phyloP scores from a whole-genome alignment of 2,329 filamentous ascomycete genomes.

The Exophiala sideris region DNA sequence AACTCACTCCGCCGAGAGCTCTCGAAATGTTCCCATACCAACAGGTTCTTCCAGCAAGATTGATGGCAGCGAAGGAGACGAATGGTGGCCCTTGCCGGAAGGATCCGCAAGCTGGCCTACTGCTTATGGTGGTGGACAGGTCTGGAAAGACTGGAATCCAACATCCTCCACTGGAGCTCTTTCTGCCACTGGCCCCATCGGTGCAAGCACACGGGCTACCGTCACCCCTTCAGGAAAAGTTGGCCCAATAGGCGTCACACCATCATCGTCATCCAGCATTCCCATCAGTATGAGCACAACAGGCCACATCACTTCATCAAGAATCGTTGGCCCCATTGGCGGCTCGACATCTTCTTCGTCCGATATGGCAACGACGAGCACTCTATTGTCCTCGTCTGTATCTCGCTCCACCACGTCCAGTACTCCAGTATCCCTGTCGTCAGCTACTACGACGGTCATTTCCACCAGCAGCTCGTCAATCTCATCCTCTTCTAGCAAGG shows the following conservation, averaged over 20 bases:
- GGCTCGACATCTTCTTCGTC: background rate
- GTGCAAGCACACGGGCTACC: background rate
- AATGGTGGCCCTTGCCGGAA: conserved; percentile 2
- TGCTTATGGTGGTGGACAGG: background rate
- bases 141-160: conserved; percentile 3
- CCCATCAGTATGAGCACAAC: background rate
- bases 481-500: background rate
- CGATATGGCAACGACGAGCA: background rate
- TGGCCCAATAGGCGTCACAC: background rate
- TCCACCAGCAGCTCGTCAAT: background rate
- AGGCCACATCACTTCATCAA: background rate
- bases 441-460: background rate
- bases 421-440: background rate
- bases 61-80: background rate
- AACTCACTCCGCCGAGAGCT: background rate
- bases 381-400: background rate
- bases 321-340: background rate
- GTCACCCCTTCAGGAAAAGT: background rate
- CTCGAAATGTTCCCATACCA: conserved; percentile 2
- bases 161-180: background rate
- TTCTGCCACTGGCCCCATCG: background rate
- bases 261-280: background rate
- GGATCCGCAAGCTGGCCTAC: background rate
- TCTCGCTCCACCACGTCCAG: background rate
- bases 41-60: background rate